Conservation (phyloP, 805 yeast genomes). For the Clavispora phyllophila region DNA sequence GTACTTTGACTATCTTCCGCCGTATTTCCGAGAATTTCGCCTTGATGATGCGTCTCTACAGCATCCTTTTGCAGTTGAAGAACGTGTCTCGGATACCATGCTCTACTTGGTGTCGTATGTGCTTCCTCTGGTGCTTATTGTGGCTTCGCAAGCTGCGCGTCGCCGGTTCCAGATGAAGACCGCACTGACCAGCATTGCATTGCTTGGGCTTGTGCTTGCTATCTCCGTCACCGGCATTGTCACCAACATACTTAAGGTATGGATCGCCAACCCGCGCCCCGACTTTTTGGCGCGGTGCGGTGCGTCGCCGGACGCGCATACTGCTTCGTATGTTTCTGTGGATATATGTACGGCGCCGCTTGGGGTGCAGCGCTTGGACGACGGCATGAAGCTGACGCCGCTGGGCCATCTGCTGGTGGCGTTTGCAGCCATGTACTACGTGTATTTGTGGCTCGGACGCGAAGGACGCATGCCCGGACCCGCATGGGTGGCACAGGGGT, state of each 20-base stretch:
- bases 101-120: conserved; percentile 25
- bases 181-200: not conserved
- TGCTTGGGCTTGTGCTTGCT: conserved; percentile 6
- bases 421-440: conserved; percentile 29
- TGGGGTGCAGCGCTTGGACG: conserved; percentile 23
- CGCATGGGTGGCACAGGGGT: not conserved
- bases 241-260: conserved; percentile 6
- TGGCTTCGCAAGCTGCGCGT: conserved; percentile 2
- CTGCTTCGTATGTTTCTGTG: conserved; percentile 22
- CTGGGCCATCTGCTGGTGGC: conserved; percentile 37
- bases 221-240: conserved; percentile 3
- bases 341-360: conserved; percentile 31
- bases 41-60: conserved; percentile 23
- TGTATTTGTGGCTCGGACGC: conserved; percentile 26
- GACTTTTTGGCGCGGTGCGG: conserved; percentile 8
- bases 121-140: conserved; percentile 21
- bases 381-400: conserved; percentile 39
- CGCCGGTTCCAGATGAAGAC: not conserved
- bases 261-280: conserved; percentile 9
- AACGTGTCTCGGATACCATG: conserved; percentile 27
- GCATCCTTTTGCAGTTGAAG: conserved; percentile 27
- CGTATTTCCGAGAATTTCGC: conserved; percentile 28
- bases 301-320: conserved; percentile 17
- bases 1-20: conserved; percentile 24
- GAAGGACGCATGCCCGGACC: not conserved